Evolutionary conservation across 805 yeast species (phyloP).

Genomic region (Myxozyma vanderwaltii): DNA sequence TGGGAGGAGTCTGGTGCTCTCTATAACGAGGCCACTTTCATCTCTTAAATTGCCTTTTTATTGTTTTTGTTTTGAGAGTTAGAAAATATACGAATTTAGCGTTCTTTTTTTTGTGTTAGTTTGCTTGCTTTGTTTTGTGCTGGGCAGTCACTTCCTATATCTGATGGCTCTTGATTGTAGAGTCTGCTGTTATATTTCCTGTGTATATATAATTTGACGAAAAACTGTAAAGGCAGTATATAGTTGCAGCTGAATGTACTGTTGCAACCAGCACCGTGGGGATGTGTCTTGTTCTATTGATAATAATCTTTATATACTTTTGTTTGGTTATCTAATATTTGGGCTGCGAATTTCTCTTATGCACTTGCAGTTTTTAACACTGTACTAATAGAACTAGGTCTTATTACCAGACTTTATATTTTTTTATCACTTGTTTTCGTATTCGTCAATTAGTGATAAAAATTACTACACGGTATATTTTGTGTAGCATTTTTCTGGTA

Average conservation of each 20-base stretch:
- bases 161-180: background rate
- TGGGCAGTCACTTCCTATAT: background rate
- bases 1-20: conserved; percentile 62
- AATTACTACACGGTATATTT: no score
- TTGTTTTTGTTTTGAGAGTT: background rate
- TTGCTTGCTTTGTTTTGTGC: background rate
- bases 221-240: background rate
- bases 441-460: no score
- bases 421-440: no score
- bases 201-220: background rate
- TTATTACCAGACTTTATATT: no score
- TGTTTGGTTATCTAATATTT: background rate
- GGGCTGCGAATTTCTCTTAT: background rate
- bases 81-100: background rate
- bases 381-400: no score
- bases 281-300: background rate
- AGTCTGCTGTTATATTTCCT: conserved; percentile 1
- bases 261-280: no score
- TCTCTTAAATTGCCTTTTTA: conserved; percentile 43
- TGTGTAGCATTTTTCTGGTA: no score
- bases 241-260: background rate
- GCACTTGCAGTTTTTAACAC: background rate
- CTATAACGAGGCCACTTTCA: conserved; percentile 81
- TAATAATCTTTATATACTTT: background rate
- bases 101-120: background rate